A percentile compares a stretch with the other conserved stretches of the same genome.
Evolutionary conservation across 2,329 filamentous ascomycete species (phyloP).

Genomic region (Geosmithia morbida): DNA sequence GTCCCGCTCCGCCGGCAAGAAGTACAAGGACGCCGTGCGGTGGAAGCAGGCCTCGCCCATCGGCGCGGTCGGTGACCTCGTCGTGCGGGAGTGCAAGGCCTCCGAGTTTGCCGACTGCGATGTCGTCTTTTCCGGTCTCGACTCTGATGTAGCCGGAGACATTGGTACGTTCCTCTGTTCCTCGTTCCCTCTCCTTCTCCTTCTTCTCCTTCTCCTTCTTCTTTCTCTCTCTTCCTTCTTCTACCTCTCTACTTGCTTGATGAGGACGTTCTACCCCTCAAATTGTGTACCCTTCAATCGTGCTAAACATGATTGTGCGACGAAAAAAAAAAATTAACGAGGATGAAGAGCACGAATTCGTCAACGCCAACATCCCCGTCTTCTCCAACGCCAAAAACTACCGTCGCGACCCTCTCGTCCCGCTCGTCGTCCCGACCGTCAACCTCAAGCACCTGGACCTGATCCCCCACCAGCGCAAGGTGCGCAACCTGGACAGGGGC

Average conservation of each 20-base stretch:
- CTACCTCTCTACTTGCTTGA: too few relatives aligned
- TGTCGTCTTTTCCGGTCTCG: constrained; percentile 82
- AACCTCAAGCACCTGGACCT: constrained; percentile 79
- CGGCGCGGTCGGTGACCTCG: constrained; percentile 62
- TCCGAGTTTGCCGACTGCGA: constrained; percentile 81
- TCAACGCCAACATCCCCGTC: constrained; percentile 74
- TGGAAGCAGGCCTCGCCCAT: constrained; percentile 91
- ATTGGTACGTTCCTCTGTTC: constrained; percentile 47
- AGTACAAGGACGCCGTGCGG: constrained; percentile 82
- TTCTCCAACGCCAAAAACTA: constrained; percentile 99
- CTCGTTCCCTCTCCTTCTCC: too few relatives aligned
- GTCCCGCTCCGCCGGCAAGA: constrained; percentile 78
- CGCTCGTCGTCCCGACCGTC: constrained; percentile 88
- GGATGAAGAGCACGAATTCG: constrained; percentile 62
- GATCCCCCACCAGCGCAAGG: constrained; percentile 73
- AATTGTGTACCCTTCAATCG: too few relatives aligned
- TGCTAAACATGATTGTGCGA: too few relatives aligned
- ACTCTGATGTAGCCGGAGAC: constrained; percentile 83
- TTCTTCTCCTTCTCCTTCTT: too few relatives aligned
- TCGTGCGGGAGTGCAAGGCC: constrained; percentile 74
- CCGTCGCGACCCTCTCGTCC: constrained; percentile 77
- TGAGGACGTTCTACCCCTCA: too few relatives aligned
- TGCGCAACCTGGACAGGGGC: constrained; percentile 61
- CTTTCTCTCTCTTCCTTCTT: too few relatives aligned
- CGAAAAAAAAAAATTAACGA: constrained; percentile 1